Conservation (phyloP, 345 rosid species). For the Brassica carinata region DNA sequence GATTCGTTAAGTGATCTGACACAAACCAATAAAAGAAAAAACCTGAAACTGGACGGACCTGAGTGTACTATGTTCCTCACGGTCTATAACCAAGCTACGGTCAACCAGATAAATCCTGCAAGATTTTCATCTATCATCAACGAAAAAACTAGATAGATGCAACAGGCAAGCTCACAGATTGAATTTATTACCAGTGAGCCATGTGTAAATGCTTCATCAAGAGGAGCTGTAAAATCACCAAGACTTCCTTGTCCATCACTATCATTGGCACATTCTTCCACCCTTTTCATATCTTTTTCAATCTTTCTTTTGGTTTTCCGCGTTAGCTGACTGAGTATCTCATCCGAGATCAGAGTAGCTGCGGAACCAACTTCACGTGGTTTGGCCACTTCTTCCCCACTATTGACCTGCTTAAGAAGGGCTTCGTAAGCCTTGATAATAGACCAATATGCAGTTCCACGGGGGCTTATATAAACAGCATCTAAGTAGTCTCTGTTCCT, state of each 20-base stretch:
- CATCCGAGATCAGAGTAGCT: slow-evolving; percentile 67
- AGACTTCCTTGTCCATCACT: slow-evolving; percentile 55
- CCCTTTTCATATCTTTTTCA: slow-evolving; percentile 58
- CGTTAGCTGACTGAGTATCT: slow-evolving; percentile 63
- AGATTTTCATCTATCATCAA: slow-evolving; percentile 10
- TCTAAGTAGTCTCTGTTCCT: slow-evolving; percentile 81
- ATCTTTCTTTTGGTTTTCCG: slow-evolving; percentile 74
- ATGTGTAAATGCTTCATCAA: slow-evolving; percentile 87
- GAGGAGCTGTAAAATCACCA: slow-evolving; percentile 93
- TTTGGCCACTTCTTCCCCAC: slow-evolving; percentile 49
- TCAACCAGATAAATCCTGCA: slow-evolving; percentile 85
- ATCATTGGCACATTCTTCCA: slow-evolving; percentile 47
- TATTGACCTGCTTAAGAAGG: slow-evolving; percentile 63
- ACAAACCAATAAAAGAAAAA: slow-evolving; percentile 7
- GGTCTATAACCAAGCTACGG: slow-evolving; percentile 80
- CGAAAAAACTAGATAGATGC: not conserved
- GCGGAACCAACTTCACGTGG: slow-evolving; percentile 48
- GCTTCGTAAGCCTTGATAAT: slow-evolving; percentile 93
- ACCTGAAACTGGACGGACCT: slow-evolving; percentile 44
- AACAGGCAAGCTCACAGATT: not conserved
- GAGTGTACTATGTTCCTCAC: slow-evolving; percentile 91
- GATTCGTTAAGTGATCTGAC: slow-evolving; percentile 7
- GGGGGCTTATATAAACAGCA: slow-evolving; percentile 88
- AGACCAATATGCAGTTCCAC: slow-evolving; percentile 95
- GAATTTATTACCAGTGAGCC: slow-evolving; percentile 66